Conservation (phyloP, 331 rosid genomes). For the Dryas integrifolia region DNA sequence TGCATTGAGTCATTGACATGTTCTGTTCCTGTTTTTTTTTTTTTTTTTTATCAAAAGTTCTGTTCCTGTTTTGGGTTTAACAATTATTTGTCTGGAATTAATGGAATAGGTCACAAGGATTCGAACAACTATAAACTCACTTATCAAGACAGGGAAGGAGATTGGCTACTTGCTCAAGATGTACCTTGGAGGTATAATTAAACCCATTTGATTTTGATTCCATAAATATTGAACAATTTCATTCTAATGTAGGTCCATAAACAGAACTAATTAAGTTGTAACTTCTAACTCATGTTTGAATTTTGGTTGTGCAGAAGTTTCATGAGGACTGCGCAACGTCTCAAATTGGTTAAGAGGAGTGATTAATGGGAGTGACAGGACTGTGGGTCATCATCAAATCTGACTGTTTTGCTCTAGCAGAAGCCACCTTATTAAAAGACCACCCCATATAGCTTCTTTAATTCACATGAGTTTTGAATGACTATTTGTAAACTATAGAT, state of each 20-base stretch:
- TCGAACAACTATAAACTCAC: conserved; percentile 44
- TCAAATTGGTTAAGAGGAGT: conserved; percentile 49
- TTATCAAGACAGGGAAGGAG: conserved; percentile 75
- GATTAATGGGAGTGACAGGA: neutral
- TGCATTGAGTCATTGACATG: too few species aligned
- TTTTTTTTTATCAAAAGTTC: neutral
- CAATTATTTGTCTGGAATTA: neutral
- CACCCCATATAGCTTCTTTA: neutral
- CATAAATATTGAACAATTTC: neutral
- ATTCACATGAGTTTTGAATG: neutral
- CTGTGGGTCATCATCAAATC: neutral
- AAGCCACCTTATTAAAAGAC: neutral
- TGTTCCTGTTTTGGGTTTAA: neutral
- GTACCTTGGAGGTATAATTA: conserved; percentile 68
- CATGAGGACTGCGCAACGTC: conserved; percentile 41
- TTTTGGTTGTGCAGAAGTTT: conserved; percentile 44
- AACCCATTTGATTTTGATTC: too few species aligned
- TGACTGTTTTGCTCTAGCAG: neutral
- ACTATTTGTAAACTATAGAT: neutral
- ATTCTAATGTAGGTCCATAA: too few species aligned
- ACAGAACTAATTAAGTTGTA: too few species aligned
- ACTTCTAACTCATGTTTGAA: neutral
- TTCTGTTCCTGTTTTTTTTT: neutral
- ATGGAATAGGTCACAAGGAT: conserved; percentile 36
- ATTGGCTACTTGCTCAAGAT: conserved; percentile 79